Evolutionary conservation across 2,329 filamentous ascomycete genomes (phyloP).

Genomic region (Clonostachys byssicola): DNA sequence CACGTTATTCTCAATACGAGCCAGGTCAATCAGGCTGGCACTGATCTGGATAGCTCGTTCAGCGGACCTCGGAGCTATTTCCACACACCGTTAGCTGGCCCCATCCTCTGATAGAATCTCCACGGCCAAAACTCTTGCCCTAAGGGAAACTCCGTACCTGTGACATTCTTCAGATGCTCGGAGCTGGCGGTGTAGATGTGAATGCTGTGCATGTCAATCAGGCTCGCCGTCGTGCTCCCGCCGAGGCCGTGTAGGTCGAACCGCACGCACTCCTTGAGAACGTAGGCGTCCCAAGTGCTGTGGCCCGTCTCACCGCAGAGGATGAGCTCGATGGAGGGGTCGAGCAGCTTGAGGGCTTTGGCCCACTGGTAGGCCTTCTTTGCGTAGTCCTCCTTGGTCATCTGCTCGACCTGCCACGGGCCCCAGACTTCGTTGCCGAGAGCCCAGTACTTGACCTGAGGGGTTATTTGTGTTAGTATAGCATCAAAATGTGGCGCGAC

Average conservation of each 20-base stretch:
- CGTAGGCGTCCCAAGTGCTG: constrained; percentile 68
- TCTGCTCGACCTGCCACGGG: constrained; percentile 62
- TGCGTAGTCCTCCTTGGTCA: constrained; percentile 66
- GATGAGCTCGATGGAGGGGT: constrained; percentile 64
- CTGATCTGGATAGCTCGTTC: constrained; percentile 72
- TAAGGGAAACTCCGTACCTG: constrained; percentile 14
- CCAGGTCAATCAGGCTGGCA: constrained; percentile 66
- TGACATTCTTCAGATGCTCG: constrained; percentile 43
- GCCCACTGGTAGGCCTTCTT: constrained; percentile 68
- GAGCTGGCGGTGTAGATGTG: constrained; percentile 71
- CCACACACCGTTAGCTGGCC: not conserved
- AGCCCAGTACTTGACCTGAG: constrained; percentile 73
- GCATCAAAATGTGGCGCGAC: too few relatives aligned
- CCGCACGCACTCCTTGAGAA: constrained; percentile 63
- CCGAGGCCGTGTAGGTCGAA: constrained; percentile 25
- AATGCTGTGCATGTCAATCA: constrained; percentile 78
- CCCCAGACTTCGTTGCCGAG: constrained; percentile 74
- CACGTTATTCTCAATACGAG: constrained; percentile 63
- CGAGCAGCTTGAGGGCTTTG: constrained; percentile 67
- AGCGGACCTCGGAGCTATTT: constrained; percentile 58
- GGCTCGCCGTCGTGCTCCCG: constrained; percentile 22
- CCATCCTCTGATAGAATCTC: not conserved
- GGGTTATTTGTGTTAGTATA: not conserved
- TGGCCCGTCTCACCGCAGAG: constrained; percentile 70
- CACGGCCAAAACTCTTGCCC: not conserved